A percentile compares a stretch with the other conserved stretches of the same genome.
These are phyloP conservation scores for Microascus cirrosus DNA, from an alignment of 2,329 filamentous ascomycete species.

Conservation along the genomic window DNA sequence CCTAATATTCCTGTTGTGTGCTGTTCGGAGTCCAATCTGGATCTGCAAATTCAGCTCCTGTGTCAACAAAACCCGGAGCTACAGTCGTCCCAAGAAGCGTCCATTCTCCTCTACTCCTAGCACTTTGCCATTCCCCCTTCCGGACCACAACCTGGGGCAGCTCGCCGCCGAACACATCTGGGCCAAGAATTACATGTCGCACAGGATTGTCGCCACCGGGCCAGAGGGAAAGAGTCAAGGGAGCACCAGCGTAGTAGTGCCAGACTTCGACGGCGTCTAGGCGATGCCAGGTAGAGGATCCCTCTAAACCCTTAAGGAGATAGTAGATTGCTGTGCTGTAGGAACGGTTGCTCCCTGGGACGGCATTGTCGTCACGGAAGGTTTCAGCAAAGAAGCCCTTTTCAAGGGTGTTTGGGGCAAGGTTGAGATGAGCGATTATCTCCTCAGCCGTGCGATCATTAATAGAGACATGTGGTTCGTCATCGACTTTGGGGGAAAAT, in stretches of 20 bases:
- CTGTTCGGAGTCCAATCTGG: background rate
- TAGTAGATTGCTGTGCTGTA: constrained; percentile 41
- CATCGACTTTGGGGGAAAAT: background rate
- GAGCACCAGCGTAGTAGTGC: constrained; percentile 43
- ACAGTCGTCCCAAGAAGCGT: constrained; percentile 29
- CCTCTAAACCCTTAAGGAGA: constrained; percentile 29
- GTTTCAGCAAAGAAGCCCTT: constrained; percentile 37
- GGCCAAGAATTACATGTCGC: constrained; percentile 24
- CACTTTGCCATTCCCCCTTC: constrained; percentile 32
- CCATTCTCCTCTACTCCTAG: constrained; percentile 31
- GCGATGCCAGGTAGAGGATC: constrained; percentile 37
- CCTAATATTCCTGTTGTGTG: background rate
- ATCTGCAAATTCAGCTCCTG: constrained; percentile 4
- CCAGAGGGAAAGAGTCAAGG: constrained; percentile 31
- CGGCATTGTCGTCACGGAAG: constrained; percentile 24
- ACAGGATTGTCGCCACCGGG: constrained; percentile 25
- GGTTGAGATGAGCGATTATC: background rate
- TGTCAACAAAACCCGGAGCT: background rate
- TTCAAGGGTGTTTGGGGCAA: constrained; percentile 15
- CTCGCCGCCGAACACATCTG: constrained; percentile 28
- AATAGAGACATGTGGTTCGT: background rate
- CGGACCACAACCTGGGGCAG: constrained; percentile 30
- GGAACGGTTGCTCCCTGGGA: constrained; percentile 20
- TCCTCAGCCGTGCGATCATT: background rate
- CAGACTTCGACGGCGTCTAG: constrained; percentile 37